Evolutionary conservation across 2,329 filamentous ascomycete genomes (phyloP).

Genomic region (Fusarium mundagurra): DNA sequence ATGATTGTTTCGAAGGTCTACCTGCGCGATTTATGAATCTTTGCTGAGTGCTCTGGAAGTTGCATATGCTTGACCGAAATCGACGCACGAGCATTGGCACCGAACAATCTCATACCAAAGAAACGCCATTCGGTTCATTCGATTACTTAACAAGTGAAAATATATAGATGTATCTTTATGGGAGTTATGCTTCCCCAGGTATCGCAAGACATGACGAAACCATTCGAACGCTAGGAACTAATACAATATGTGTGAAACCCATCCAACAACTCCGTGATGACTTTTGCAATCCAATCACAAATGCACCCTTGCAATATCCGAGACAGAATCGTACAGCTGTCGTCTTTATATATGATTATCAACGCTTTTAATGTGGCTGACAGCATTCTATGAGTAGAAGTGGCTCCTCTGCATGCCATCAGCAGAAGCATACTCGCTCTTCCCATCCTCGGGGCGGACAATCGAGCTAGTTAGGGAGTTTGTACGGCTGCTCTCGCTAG

Average conservation of each 20-base stretch:
- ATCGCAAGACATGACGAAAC: slow-evolving; percentile 28
- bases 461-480: slow-evolving; percentile 61
- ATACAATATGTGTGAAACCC: slow-evolving; percentile 32
- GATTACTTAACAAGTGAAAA: slow-evolving; percentile 18
- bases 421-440: slow-evolving; percentile 62
- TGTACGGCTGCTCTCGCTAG: slow-evolving; percentile 58
- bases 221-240: slow-evolving; percentile 39
- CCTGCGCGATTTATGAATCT: not conserved
- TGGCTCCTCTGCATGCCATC: slow-evolving; percentile 68
- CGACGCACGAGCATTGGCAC: not conserved
- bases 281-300: slow-evolving; percentile 42
- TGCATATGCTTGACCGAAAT: not conserved
- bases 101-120: not conserved
- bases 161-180: slow-evolving; percentile 15
- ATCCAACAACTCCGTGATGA: slow-evolving; percentile 39
- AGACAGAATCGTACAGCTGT: slow-evolving; percentile 37
- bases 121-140: not conserved
- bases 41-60: not conserved
- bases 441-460: slow-evolving; percentile 52
- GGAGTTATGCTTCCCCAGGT: slow-evolving; percentile 6
- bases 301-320: slow-evolving; percentile 28
- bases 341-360: slow-evolving; percentile 11
- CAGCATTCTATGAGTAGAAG: slow-evolving; percentile 60
- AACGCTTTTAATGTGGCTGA: not conserved
- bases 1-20: not conserved